Evolutionary conservation across 768 basidiomycete species (phyloP).

Genomic region (Peribolospora baueri): DNA sequence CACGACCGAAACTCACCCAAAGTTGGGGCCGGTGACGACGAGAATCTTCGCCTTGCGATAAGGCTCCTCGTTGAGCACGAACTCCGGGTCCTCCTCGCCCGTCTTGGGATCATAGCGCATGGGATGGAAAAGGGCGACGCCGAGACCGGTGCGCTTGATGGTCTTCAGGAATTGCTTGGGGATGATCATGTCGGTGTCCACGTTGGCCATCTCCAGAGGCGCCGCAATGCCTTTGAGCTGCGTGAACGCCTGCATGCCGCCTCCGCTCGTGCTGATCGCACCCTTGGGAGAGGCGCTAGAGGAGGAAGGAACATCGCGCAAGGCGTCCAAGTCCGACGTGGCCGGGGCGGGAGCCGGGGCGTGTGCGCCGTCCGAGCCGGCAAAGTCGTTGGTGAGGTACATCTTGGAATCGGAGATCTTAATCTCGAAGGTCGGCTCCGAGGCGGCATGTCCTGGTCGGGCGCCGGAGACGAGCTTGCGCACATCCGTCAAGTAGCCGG

Average conservation of each 20-base stretch:
- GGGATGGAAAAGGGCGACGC: slow-evolving; percentile 58
- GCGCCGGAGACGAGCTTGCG: slow-evolving; percentile 36
- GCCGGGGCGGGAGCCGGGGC: slow-evolving; percentile 8
- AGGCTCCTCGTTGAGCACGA: slow-evolving; percentile 56
- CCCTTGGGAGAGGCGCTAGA: no score
- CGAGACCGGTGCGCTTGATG: slow-evolving; percentile 65
- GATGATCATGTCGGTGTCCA: slow-evolving; percentile 86
- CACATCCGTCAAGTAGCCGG: slow-evolving; percentile 62
- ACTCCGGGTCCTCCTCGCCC: slow-evolving; percentile 48
- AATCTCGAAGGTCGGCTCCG: neutral
- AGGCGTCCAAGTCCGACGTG: neutral
- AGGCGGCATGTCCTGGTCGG: no score
- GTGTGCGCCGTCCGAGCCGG: no score
- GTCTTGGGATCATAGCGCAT: slow-evolving; percentile 53
- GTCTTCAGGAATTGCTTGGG: slow-evolving; percentile 87
- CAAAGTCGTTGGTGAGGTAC: neutral
- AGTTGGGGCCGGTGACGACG: slow-evolving; percentile 65
- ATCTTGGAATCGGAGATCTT: neutral
- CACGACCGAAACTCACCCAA: slow-evolving; percentile 40
- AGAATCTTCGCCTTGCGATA: slow-evolving; percentile 54
- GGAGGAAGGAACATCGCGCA: neutral
- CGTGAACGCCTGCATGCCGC: slow-evolving; percentile 14
- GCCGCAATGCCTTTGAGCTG: slow-evolving; percentile 13
- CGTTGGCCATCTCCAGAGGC: slow-evolving; percentile 19
- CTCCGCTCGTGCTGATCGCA: neutral